Percentiles rank a stretch among this genome's conserved stretches.
Evolutionary conservation across 805 yeast species (phyloP).

Genomic region (Metschnikowia noctiluminum): DNA sequence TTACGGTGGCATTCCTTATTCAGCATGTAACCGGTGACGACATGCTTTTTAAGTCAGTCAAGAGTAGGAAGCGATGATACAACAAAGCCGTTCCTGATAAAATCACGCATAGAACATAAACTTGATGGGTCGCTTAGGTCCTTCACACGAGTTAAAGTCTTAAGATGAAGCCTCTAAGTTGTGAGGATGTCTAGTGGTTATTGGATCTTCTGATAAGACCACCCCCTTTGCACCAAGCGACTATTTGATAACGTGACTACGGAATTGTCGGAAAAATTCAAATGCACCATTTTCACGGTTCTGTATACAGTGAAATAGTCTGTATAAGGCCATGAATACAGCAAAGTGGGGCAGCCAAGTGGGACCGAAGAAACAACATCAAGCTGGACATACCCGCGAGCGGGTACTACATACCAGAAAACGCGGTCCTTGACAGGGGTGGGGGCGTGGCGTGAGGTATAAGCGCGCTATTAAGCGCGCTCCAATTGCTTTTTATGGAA

Average conservation of each 20-base stretch:
- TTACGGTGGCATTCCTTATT: too few relatives aligned
- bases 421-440: background rate
- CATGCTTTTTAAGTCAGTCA: background rate
- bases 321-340: background rate
- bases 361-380: background rate
- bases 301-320: too few relatives aligned
- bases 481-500: background rate
- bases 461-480: background rate
- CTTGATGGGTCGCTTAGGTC: too few relatives aligned
- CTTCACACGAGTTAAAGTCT: too few relatives aligned
- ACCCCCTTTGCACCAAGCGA: background rate
- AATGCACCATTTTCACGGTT: too few relatives aligned
- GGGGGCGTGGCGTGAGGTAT: background rate
- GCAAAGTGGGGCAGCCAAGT: background rate
- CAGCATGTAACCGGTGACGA: background rate
- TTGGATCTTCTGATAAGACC: too few relatives aligned
- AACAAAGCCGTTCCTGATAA: too few relatives aligned
- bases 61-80: background rate
- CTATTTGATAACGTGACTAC: background rate
- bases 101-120: too few relatives aligned
- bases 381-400: background rate
- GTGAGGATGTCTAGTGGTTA: too few relatives aligned
- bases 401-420: background rate
- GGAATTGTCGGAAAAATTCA: background rate
- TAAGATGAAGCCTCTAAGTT: too few relatives aligned